These are phyloP conservation scores for Mycena olivaceomarginata DNA, from an alignment of 768 basidiomycete genomes.

Conservation along the genomic window DNA sequence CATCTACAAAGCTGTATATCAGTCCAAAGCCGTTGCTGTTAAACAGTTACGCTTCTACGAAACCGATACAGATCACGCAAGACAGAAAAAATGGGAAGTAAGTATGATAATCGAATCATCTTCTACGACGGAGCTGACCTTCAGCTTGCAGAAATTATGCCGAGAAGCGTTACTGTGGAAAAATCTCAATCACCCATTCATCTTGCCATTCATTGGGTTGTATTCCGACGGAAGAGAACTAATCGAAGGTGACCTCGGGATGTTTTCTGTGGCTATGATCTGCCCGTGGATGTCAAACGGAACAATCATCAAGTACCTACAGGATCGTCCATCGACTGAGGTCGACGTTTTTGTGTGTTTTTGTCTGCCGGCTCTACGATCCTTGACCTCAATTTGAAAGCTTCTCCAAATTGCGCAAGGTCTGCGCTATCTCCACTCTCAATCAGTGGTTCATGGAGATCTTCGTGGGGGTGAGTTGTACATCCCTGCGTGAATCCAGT, in stretches of 20 bases:
- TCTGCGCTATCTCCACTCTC: slow-evolving; percentile 40
- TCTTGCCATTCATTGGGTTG: slow-evolving; percentile 43
- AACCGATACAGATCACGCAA: slow-evolving; percentile 11
- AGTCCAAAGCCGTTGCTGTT: slow-evolving; percentile 38
- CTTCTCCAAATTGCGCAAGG: slow-evolving; percentile 41
- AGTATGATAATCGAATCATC: not conserved
- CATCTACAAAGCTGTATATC: slow-evolving; percentile 34
- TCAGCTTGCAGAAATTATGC: slow-evolving; percentile 31
- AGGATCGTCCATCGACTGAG: not conserved
- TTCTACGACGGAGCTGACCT: not conserved
- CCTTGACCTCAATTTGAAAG: slow-evolving; percentile 14
- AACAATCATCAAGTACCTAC: slow-evolving; percentile 31
- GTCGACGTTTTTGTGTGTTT: slow-evolving; percentile 18
- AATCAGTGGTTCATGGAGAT: slow-evolving; percentile 43
- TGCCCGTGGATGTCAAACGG: slow-evolving; percentile 43
- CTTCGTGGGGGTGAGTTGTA: slow-evolving; percentile 38
- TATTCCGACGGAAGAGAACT: slow-evolving; percentile 1
- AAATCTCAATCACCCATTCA: slow-evolving; percentile 34
- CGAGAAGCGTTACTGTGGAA: slow-evolving; percentile 45
- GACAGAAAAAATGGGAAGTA: slow-evolving; percentile 17
- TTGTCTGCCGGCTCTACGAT: not conserved
- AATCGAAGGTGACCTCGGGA: not conserved
- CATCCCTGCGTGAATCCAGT: too few species aligned
- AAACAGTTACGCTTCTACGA: slow-evolving; percentile 36
- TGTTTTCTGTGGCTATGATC: slow-evolving; percentile 26